Percentiles rank a stretch among this genome's conserved stretches.
Evolutionary conservation across 225 moss, liverwort and hornwort species (phyloP).

Genomic region (Bryoerythrophyllum caledonicum): DNA sequence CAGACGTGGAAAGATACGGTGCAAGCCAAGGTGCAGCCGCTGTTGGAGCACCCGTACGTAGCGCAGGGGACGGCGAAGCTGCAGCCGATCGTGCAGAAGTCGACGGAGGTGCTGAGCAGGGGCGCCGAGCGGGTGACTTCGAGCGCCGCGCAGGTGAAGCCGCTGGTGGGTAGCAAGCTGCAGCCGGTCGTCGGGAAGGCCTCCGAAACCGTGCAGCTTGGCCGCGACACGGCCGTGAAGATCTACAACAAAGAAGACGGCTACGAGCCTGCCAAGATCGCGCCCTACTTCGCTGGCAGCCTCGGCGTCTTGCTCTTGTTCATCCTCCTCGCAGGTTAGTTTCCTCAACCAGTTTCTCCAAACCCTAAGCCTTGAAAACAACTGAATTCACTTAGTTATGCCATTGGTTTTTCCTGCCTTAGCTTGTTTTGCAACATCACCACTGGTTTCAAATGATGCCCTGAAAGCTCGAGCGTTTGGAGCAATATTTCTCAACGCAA

Average conservation of each 20-base stretch:
- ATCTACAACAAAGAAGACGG: conserved; percentile 51
- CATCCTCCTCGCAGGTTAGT: conserved; percentile 42
- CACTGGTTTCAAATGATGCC: neutral
- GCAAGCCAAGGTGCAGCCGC: conserved; percentile 35
- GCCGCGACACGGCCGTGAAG: conserved; percentile 35
- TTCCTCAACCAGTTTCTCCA: neutral
- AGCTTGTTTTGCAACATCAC: neutral
- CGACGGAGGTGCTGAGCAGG: conserved; percentile 39
- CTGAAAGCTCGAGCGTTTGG: neutral
- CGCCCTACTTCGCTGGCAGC: conserved; percentile 48
- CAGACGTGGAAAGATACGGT: conserved; percentile 38
- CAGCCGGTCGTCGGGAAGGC: conserved; percentile 43
- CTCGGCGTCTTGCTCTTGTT: conserved; percentile 42
- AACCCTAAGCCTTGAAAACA: neutral
- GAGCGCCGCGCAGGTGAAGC: conserved; percentile 32
- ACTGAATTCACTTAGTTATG: too few species aligned
- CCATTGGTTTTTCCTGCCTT: neutral
- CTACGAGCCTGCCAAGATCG: conserved; percentile 35
- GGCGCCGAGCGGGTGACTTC: conserved; percentile 38
- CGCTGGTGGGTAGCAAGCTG: conserved; percentile 24
- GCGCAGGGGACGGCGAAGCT: conserved; percentile 40
- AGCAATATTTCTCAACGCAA: too few species aligned
- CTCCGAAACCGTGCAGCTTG: conserved; percentile 38
- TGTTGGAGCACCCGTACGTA: conserved; percentile 46
- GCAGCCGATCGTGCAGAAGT: conserved; percentile 47